phyloP scores from a whole-genome alignment of 2,329 filamentous ascomycete genomes.

The Ophiostoma himal-ulmi region DNA sequence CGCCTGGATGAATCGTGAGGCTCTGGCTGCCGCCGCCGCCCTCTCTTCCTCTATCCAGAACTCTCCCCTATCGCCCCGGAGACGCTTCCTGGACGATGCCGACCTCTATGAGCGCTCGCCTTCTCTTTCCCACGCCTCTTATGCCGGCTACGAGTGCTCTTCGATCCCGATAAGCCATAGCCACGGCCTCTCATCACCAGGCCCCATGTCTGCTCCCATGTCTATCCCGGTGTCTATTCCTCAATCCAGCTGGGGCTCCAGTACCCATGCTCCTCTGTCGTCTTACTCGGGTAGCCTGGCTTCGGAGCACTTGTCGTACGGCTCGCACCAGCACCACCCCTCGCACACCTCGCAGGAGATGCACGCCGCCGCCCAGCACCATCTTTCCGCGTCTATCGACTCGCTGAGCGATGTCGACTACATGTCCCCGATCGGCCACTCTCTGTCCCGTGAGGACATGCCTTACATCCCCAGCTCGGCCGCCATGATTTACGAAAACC shows the following conservation, averaged over 20 bases:
- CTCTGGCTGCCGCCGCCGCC: slow-evolving; percentile 24
- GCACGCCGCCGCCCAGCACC: slow-evolving; percentile 24
- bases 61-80: slow-evolving; percentile 30
- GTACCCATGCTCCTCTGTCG: slow-evolving; percentile 16
- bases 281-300: slow-evolving; percentile 23
- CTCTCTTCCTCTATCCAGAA: slow-evolving; percentile 14
- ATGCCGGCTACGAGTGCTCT: slow-evolving; percentile 36
- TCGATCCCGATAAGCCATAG: slow-evolving; percentile 37
- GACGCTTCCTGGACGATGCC: slow-evolving; percentile 35
- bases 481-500: slow-evolving; percentile 48
- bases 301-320: slow-evolving; percentile 14
- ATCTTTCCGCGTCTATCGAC: slow-evolving; percentile 51
- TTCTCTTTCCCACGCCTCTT: slow-evolving; percentile 44
- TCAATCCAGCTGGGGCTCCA: slow-evolving; percentile 21
- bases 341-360: slow-evolving; percentile 11
- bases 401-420: slow-evolving; percentile 59
- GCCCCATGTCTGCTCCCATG: slow-evolving; percentile 18
- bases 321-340: slow-evolving; percentile 5
- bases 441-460: slow-evolving; percentile 50
- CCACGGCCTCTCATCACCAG: slow-evolving; percentile 15
- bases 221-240: slow-evolving; percentile 21
- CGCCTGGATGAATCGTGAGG: slow-evolving; percentile 39
- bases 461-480: slow-evolving; percentile 51
- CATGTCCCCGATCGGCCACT: slow-evolving; percentile 51
- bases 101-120: slow-evolving; percentile 37